A percentile compares a stretch with the other conserved stretches of the same genome.
phyloP scores from a whole-genome alignment of 345 rosid species.

The Mercurialis annua region DNA sequence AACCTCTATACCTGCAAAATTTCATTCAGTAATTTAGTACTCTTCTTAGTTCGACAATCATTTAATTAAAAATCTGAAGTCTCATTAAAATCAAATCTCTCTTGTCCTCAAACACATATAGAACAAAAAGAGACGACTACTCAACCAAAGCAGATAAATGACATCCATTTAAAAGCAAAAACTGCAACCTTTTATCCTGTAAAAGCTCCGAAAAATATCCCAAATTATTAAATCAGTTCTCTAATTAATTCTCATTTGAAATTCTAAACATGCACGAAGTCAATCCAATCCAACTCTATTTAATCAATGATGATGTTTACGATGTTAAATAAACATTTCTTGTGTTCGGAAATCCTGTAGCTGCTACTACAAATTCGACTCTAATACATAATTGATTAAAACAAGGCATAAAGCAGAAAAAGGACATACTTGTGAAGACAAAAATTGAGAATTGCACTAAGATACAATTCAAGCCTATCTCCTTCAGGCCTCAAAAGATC shows the following conservation, averaged over 20 bases:
- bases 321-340: too few species aligned
- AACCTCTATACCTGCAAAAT: neutral
- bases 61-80: neutral
- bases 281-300: too few species aligned
- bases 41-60: neutral
- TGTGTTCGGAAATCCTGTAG: too few species aligned
- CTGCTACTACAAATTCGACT: too few species aligned
- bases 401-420: neutral
- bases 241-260: too few species aligned
- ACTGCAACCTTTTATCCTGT: too few species aligned
- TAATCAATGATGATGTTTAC: too few species aligned
- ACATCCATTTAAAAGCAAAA: neutral
- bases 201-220: too few species aligned
- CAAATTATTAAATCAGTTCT: too few species aligned
- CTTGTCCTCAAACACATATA: neutral
- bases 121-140: neutral
- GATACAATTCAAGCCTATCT: constrained; percentile 57
- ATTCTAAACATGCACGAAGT: too few species aligned
- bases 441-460: constrained; percentile 78
- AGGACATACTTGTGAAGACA: constrained; percentile 65
- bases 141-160: neutral
- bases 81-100: neutral
- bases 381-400: neutral
- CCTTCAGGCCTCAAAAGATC: constrained; percentile 66
- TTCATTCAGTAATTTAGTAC: neutral